A percentile compares a stretch with the other conserved stretches of the same genome.
Conservation (phyloP, 768 basidiomycete species). For the Tricholoma flavovirens region DNA sequence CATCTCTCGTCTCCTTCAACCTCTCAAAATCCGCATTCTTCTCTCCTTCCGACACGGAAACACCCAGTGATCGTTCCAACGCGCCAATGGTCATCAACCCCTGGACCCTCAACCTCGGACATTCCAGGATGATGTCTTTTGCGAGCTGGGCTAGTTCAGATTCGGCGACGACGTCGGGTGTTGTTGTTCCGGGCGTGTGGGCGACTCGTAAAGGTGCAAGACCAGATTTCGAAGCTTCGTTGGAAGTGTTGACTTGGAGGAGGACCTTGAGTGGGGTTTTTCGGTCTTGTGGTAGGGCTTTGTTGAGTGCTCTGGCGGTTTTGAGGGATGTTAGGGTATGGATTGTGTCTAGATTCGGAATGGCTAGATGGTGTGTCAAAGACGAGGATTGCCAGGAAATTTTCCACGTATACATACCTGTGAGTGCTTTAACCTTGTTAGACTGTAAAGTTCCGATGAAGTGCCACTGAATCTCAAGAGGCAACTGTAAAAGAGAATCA, state of each 20-base stretch:
- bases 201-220: slow-evolving; percentile 45
- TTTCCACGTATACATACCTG: slow-evolving; percentile 53
- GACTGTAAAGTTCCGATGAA: slow-evolving; percentile 93
- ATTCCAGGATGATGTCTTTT: slow-evolving; percentile 58
- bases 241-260: slow-evolving; percentile 93
- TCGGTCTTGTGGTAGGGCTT: slow-evolving; percentile 55
- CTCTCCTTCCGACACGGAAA: slow-evolving; percentile 37
- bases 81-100: slow-evolving; percentile 98
- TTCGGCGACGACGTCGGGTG: slow-evolving; percentile 15
- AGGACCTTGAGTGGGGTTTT: slow-evolving; percentile 67
- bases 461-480: slow-evolving; percentile 88
- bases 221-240: slow-evolving; percentile 89
- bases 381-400: neutral
- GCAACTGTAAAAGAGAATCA: slow-evolving; percentile 49
- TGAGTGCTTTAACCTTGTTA: slow-evolving; percentile 88
- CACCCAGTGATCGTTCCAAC: slow-evolving; percentile 58
- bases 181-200: slow-evolving; percentile 13
- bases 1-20: slow-evolving; percentile 58
- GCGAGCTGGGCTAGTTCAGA: slow-evolving; percentile 65
- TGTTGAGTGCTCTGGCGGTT: slow-evolving; percentile 74
- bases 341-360: slow-evolving; percentile 82
- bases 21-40: slow-evolving; percentile 67
- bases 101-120: slow-evolving; percentile 69
- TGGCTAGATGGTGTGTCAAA: slow-evolving; percentile 41
- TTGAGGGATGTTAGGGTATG: slow-evolving; percentile 85